A percentile compares a stretch with the other conserved stretches of the same genome.
Evolutionary conservation across 164 flowering plant genomes (phyloP).

Genomic region (Taxillus chinensis): DNA sequence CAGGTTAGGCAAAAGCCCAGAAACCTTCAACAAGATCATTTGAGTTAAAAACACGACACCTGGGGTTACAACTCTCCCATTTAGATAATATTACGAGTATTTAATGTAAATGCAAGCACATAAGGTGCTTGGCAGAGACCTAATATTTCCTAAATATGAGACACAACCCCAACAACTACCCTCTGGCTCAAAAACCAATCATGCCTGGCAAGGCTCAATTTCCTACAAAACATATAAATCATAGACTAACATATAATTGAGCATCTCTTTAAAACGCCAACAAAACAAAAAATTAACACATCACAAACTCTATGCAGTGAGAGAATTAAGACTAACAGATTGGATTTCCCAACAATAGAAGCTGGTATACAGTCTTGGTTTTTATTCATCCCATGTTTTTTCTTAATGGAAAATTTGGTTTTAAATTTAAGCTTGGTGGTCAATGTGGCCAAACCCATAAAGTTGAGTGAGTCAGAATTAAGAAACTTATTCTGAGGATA

Average conservation of each 20-base stretch:
- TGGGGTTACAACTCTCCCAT: conserved; percentile 30
- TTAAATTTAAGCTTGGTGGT: too few relatives aligned
- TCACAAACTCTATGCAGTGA: too few relatives aligned
- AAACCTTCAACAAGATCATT: conserved; percentile 72
- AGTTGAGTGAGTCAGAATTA: too few relatives aligned
- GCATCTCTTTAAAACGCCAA: too few relatives aligned
- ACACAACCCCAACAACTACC: background rate
- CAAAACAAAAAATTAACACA: too few relatives aligned
- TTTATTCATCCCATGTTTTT: too few relatives aligned
- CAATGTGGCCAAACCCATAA: too few relatives aligned
- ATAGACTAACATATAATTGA: background rate
- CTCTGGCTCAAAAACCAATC: background rate
- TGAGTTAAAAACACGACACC: conserved; percentile 41
- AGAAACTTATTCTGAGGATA: too few relatives aligned
- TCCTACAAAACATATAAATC: background rate
- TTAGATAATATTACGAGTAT: conserved; percentile 17
- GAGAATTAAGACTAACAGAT: too few relatives aligned
- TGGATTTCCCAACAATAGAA: too few relatives aligned
- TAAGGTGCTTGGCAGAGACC: conserved; percentile 14
- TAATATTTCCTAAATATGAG: conserved; percentile 5
- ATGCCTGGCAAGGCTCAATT: background rate
- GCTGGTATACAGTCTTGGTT: too few relatives aligned
- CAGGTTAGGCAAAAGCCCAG: conserved; percentile 61
- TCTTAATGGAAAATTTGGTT: too few relatives aligned
- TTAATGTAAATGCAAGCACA: conserved; percentile 19